phyloP scores from a whole-genome alignment of 208 protist species.

The Strigomonas galati region DNA sequence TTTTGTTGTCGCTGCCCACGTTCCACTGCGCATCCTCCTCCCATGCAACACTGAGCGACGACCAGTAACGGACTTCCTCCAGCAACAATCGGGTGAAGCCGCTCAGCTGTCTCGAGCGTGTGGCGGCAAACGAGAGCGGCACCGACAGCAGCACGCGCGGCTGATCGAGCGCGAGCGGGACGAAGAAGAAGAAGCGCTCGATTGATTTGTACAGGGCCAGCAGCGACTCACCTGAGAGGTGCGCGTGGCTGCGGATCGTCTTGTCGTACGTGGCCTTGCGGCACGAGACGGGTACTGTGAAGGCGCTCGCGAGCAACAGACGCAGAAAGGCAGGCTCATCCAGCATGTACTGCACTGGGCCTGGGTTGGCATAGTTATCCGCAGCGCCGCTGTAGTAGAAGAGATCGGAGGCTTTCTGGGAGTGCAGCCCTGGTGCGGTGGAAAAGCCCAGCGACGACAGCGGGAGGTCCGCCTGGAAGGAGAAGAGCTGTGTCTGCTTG shows the following conservation, averaged over 20 bases:
- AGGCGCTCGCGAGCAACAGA: constrained; percentile 59
- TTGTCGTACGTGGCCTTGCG: constrained; percentile 6
- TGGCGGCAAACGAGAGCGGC: not conserved
- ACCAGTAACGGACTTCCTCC: not conserved
- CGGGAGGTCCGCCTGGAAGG: constrained; percentile 16
- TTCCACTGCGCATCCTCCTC: constrained; percentile 1
- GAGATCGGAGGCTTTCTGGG: not conserved
- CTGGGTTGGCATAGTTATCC: not conserved
- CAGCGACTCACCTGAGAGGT: constrained; percentile 34
- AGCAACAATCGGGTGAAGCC: not conserved
- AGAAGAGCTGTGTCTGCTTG: constrained; percentile 36
- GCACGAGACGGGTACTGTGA: constrained; percentile 27
- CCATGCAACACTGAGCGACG: not conserved
- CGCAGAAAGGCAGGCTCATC: constrained; percentile 40
- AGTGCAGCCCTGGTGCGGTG: not conserved
- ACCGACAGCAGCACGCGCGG: no score
- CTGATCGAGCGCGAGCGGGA: no score
- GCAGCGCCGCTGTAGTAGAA: no score
- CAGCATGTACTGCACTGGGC: constrained; percentile 9
- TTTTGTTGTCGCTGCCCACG: not conserved
- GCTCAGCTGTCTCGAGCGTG: not conserved
- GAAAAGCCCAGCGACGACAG: not conserved
- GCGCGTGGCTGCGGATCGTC: constrained; percentile 18
- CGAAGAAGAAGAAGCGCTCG: constrained; percentile 6
- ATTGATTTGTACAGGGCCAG: constrained; percentile 50